These are phyloP conservation scores for Colletotrichum sansevieriae DNA, from an alignment of 2,329 filamentous ascomycete genomes.

Conservation along the genomic window DNA sequence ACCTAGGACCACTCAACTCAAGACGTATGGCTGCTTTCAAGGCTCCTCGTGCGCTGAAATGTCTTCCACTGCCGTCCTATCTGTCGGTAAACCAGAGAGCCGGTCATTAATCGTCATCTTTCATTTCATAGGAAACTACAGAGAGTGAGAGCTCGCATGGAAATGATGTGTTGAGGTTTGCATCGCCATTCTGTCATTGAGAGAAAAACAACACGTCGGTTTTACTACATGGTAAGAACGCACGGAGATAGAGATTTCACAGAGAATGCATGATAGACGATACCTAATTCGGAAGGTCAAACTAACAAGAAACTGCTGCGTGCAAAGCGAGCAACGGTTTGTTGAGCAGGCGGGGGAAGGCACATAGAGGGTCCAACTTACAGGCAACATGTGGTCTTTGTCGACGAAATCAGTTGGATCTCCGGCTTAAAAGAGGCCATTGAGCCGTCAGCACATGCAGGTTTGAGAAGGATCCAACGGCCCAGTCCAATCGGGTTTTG, in stretches of 20 bases:
- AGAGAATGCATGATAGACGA: background rate
- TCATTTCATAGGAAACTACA: background rate
- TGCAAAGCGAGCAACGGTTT: background rate
- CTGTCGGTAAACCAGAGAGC: background rate
- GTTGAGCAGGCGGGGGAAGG: background rate
- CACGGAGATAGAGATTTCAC: background rate
- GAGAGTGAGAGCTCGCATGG: background rate
- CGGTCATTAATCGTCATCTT: background rate
- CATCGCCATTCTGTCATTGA: background rate
- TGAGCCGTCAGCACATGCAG: conserved; percentile 7
- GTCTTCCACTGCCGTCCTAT: background rate
- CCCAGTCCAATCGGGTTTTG: conserved; percentile 7
- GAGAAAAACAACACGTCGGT: background rate
- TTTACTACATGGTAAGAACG: background rate
- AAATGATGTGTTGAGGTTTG: background rate
- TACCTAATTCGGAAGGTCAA: background rate
- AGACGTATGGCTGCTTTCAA: background rate
- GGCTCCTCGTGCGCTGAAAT: background rate
- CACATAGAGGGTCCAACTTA: background rate
- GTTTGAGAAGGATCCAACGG: background rate
- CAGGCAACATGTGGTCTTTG: too few relatives aligned
- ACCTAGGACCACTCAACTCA: too few relatives aligned
- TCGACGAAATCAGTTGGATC: conserved; percentile 5
- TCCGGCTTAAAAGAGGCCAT: conserved; percentile 24
- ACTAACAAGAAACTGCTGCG: background rate